phyloP scores from a whole-genome alignment of 768 basidiomycete species.

The Rhodocollybia butyracea region DNA sequence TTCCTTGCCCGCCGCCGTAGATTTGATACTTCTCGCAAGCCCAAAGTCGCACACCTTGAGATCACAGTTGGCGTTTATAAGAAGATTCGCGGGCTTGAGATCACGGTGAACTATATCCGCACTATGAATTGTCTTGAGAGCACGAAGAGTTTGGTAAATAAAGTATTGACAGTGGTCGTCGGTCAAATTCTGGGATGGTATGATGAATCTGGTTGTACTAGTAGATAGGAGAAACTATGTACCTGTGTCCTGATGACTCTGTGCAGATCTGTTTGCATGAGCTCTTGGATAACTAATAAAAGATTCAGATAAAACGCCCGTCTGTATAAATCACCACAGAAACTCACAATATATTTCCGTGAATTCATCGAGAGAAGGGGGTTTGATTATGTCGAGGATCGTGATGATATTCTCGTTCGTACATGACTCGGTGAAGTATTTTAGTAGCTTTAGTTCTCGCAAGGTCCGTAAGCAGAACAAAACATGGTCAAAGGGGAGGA shows the following conservation, averaged over 20 bases:
- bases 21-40: constrained; percentile 83
- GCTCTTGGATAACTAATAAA: too few relatives aligned
- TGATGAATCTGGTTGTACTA: too few relatives aligned
- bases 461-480: constrained; percentile 91
- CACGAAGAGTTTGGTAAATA: constrained; percentile 91
- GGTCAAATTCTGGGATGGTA: too few relatives aligned
- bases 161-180: too few relatives aligned
- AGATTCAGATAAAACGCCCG: too few relatives aligned
- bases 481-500: constrained; percentile 91
- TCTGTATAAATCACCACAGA: too few relatives aligned
- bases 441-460: constrained; percentile 79
- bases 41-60: constrained; percentile 96
- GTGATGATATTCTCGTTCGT: constrained; percentile 86
- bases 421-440: constrained; percentile 83
- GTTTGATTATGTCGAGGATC: constrained; percentile 83
- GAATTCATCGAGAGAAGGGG: too few relatives aligned
- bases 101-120: constrained; percentile 96
- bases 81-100: constrained; percentile 93
- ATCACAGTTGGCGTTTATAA: constrained; percentile 97
- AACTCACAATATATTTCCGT: too few relatives aligned
- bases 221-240: too few relatives aligned
- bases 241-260: too few relatives aligned
- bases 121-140: constrained; percentile 92
- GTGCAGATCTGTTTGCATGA: too few relatives aligned
- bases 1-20: constrained; percentile 63